A percentile compares a stretch with the other conserved stretches of the same genome.
phyloP scores from a whole-genome alignment of 768 basidiomycete species.

The Hypholoma fasciculare region DNA sequence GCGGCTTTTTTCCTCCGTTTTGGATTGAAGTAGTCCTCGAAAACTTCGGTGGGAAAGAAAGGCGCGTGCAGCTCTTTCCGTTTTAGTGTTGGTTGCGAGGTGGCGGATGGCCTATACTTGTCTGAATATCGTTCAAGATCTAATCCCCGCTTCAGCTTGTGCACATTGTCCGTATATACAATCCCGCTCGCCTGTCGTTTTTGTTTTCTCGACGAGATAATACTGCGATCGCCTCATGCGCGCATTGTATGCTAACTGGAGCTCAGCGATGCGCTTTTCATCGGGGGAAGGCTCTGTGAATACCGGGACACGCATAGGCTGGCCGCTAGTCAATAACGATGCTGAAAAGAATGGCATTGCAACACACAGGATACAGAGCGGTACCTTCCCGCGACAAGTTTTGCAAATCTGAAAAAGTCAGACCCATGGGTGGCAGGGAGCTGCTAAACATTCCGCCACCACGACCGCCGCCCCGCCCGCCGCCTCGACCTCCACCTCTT shows the following conservation, averaged over 20 bases:
- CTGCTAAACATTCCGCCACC: slow-evolving; percentile 61
- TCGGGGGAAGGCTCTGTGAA: slow-evolving; percentile 64
- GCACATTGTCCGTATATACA: background rate
- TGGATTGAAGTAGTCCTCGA: slow-evolving; percentile 80
- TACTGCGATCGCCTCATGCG: slow-evolving; percentile 73
- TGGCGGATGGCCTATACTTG: slow-evolving; percentile 68
- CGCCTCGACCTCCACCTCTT: slow-evolving; percentile 39
- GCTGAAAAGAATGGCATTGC: slow-evolving; percentile 14
- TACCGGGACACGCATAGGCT: slow-evolving; percentile 72
- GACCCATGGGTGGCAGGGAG: slow-evolving; percentile 70
- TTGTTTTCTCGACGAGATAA: slow-evolving; percentile 71
- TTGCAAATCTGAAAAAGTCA: slow-evolving; percentile 80
- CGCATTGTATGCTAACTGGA: slow-evolving; percentile 66
- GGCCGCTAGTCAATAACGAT: slow-evolving; percentile 21
- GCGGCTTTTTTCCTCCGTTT: slow-evolving; percentile 56
- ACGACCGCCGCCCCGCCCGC: slow-evolving; percentile 41
- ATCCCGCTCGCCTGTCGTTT: slow-evolving; percentile 48
- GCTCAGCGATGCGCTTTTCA: slow-evolving; percentile 63
- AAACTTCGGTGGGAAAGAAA: slow-evolving; percentile 77
- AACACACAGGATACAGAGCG: slow-evolving; percentile 78
- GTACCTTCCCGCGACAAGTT: slow-evolving; percentile 74
- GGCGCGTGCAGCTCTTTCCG: slow-evolving; percentile 68
- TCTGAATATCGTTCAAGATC: slow-evolving; percentile 84
- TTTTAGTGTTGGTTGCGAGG: slow-evolving; percentile 66
- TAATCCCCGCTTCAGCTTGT: slow-evolving; percentile 23